These are phyloP conservation scores for Gynostemma pentaphyllum DNA, from an alignment of 306 rosid species.

Conservation along the genomic window DNA sequence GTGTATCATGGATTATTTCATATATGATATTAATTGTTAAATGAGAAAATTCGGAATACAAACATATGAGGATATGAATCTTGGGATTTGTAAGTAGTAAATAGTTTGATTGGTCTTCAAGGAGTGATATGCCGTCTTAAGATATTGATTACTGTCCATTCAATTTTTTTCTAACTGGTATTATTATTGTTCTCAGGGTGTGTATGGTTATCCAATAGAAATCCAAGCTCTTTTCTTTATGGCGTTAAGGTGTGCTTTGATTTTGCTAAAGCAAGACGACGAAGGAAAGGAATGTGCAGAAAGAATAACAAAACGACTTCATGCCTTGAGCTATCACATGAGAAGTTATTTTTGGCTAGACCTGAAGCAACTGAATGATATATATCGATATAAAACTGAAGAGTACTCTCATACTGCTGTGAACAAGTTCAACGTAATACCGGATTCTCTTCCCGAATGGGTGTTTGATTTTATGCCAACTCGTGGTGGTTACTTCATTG, in stretches of 20 bases:
- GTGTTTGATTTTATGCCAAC: slow-evolving; percentile 73
- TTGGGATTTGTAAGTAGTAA: no score
- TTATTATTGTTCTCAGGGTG: slow-evolving; percentile 52
- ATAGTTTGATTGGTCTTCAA: no score
- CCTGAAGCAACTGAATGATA: slow-evolving; percentile 74
- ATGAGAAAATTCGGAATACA: no score
- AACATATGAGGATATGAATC: no score
- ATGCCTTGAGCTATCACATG: slow-evolving; percentile 76
- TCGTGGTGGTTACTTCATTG: slow-evolving; percentile 76
- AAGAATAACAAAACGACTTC: slow-evolving; percentile 55
- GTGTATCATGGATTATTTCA: no score
- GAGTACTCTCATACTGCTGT: slow-evolving; percentile 91
- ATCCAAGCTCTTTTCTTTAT: slow-evolving; percentile 92
- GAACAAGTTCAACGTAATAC: slow-evolving; percentile 82
- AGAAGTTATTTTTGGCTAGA: slow-evolving; percentile 85
- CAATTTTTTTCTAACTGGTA: slow-evolving; percentile 7
- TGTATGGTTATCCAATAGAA: slow-evolving; percentile 91
- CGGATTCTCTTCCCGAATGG: slow-evolving; percentile 93
- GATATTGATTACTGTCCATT: slow-evolving; percentile 4
- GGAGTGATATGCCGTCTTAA: background rate
- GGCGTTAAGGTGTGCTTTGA: slow-evolving; percentile 85
- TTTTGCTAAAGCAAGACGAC: slow-evolving; percentile 65
- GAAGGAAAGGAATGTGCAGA: slow-evolving; percentile 74
- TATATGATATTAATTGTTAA: no score
- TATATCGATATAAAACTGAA: slow-evolving; percentile 83